Evolutionary conservation across 2,329 filamentous ascomycete genomes (phyloP), one percentile per base, ranked within the genome.

Genomic region (Dactylella cylindrospora): DNA sequence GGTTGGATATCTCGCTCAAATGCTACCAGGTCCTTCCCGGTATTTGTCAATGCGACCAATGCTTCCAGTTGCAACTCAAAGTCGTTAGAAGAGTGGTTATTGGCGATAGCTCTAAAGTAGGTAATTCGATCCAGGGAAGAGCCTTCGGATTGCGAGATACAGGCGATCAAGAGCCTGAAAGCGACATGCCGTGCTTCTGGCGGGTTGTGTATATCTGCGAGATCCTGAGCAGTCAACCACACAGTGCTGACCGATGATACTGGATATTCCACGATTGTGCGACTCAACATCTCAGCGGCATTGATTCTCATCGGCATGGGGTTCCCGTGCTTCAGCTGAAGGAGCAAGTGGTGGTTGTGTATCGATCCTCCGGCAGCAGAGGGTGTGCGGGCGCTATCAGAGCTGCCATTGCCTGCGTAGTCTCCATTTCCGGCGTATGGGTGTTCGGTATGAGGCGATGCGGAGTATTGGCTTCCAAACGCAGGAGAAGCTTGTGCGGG

Each of bases 1-100:
- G 82, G 82, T 33, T 85, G 76, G 5, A 84, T 76, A 22, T 84
- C 80, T 70, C 85, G 85, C 66, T 85, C 82, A 66, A 86, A 86
- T 0, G 84, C 83, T 5, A 81, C 77, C 6, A 86, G 72, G 62
- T 83, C 76, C 43, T 82, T 82, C 19, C 83, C 84, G 50, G 78
- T 75, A 31, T 78, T 79, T 1, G 82, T 83, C 51, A 86, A 73
- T 49, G 84, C 80, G 23, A 80, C 76, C 15, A 86, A 74, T 12
- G 83, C 79, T 23, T 77, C 77, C n/a, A 86, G 78, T 70, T 85
- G 84, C 3, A 84, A 72, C 68, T 83, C 78, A 65, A 85, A 85
- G 69, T 86, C 84, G 29, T 84, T 80, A 0, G 78, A 75, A 62
- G 79, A 76, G 22, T 78, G 78, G 7, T 77, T 73, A 5, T 76